Conservation (phyloP, 2,329 filamentous ascomycete genomes). For the Curvularia sp. region DNA sequence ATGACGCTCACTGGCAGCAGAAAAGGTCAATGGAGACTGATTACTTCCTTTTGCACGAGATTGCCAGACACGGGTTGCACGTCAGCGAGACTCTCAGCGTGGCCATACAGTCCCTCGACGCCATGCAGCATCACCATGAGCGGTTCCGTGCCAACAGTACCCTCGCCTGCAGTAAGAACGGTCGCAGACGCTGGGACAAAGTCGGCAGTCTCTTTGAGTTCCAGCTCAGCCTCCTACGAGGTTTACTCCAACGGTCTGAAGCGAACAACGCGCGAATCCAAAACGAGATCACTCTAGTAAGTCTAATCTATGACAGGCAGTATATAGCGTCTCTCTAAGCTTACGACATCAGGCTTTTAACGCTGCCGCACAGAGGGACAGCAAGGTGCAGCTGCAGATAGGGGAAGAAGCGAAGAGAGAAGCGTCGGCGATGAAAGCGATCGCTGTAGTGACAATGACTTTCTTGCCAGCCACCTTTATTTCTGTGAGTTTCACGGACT, state of each 20-base stretch:
- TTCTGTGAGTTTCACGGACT: slow-evolving; percentile 21
- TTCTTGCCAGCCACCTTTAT: slow-evolving; percentile 35
- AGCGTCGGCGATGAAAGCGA: slow-evolving; percentile 30
- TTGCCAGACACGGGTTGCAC: too few species aligned
- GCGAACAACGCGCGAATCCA: slow-evolving; percentile 26
- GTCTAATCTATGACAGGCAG: slow-evolving; percentile 1
- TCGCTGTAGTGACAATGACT: slow-evolving; percentile 34
- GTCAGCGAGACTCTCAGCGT: too few species aligned
- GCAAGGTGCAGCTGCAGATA: slow-evolving; percentile 26
- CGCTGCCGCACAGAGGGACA: slow-evolving; percentile 26
- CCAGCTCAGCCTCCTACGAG: slow-evolving; percentile 20
- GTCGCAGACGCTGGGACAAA: slow-evolving; percentile 9
- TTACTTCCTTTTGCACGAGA: too few species aligned
- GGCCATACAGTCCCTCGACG: too few species aligned
- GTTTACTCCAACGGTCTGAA: slow-evolving; percentile 18
- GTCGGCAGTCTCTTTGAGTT: slow-evolving; percentile 18
- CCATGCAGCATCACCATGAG: too few species aligned
- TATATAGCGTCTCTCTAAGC: slow-evolving; percentile 4
- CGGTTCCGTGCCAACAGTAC: too few species aligned
- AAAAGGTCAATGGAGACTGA: too few species aligned
- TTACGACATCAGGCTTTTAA: slow-evolving; percentile 25
- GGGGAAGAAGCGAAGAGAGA: slow-evolving; percentile 31
- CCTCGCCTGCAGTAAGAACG: too few species aligned
- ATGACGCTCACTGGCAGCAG: too few species aligned
- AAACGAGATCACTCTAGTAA: slow-evolving; percentile 32